Evolutionary conservation across 495 filamentous ascomycete species (phyloP).

Genomic region (Penicillium canescens): DNA sequence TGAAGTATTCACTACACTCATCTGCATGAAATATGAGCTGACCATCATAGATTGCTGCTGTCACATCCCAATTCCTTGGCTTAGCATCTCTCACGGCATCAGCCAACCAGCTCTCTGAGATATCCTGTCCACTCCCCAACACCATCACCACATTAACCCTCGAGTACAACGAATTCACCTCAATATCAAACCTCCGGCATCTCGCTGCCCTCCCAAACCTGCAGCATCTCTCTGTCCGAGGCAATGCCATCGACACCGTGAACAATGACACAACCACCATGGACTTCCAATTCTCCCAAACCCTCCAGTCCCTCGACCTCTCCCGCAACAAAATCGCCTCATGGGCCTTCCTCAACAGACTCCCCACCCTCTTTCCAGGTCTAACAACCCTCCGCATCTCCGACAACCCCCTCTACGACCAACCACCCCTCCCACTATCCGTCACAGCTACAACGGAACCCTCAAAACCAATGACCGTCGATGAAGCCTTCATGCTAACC

Average conservation of each 20-base stretch:
- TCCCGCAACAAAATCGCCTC: constrained; percentile 73
- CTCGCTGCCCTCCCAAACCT: constrained; percentile 62
- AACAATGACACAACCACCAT: constrained; percentile 13
- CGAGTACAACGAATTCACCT: constrained; percentile 72
- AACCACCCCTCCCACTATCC: constrained; percentile 43
- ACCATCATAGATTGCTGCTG: constrained; percentile 35
- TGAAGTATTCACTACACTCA: constrained; percentile 48
- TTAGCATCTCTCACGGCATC: constrained; percentile 60
- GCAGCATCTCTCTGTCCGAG: constrained; percentile 44
- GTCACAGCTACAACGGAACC: constrained; percentile 28
- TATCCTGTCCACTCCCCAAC: constrained; percentile 37
- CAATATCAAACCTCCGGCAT: constrained; percentile 55
- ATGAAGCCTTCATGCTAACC: constrained; percentile 85
- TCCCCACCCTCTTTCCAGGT: constrained; percentile 67
- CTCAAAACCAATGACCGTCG: constrained; percentile 51
- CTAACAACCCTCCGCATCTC: constrained; percentile 67
- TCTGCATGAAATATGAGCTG: not conserved
- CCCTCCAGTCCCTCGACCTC: constrained; percentile 67
- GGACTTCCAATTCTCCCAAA: constrained; percentile 40
- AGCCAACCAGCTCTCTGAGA: constrained; percentile 48
- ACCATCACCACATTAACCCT: constrained; percentile 63
- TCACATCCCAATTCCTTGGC: constrained; percentile 54
- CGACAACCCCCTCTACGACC: constrained; percentile 78
- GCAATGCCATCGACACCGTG: constrained; percentile 43
- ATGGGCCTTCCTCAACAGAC: constrained; percentile 69